Conservation (phyloP, 768 basidiomycete species). For the Amyloporia xantha region DNA sequence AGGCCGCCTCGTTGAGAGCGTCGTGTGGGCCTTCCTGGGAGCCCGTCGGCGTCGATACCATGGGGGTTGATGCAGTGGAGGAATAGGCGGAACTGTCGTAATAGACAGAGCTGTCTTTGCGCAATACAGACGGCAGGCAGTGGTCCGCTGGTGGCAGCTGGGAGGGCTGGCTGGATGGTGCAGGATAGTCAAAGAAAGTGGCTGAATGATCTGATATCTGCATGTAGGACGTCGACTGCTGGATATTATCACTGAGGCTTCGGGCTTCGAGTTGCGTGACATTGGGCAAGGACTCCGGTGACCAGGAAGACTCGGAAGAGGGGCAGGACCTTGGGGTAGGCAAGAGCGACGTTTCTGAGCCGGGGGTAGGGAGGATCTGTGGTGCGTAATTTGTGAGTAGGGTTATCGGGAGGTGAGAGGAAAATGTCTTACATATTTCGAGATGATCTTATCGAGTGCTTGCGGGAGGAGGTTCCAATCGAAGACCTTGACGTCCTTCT, state of each 20-base stretch:
- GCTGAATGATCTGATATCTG: not conserved
- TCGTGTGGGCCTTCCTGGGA: too few relatives aligned
- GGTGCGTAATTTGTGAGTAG: not conserved
- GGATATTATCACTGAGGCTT: not conserved
- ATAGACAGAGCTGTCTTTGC: too few relatives aligned
- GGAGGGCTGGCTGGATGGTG: too few relatives aligned
- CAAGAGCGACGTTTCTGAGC: not conserved
- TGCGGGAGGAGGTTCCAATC: conserved; percentile 66
- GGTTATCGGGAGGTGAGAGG: not conserved
- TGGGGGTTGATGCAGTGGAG: not conserved
- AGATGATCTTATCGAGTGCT: conserved; percentile 72
- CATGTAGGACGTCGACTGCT: not conserved
- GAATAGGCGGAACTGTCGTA: not conserved
- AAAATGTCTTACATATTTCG: conserved; percentile 71
- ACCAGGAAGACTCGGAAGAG: not conserved
- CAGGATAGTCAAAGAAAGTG: too few relatives aligned
- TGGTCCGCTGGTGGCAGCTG: too few relatives aligned
- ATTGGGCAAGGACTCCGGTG: too few relatives aligned
- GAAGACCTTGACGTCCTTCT: conserved; percentile 92
- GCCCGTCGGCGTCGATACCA: not conserved
- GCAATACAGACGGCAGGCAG: too few relatives aligned
- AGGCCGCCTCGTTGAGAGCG: too few relatives aligned
- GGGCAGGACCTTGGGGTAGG: not conserved
- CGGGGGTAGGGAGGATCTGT: too few relatives aligned
- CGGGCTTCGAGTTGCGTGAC: too few relatives aligned